A percentile compares a stretch with the other conserved stretches of the same genome.
These are phyloP conservation scores for Cordyceps pruinosa DNA, from an alignment of 2,329 filamentous ascomycete genomes.

Conservation along the genomic window DNA sequence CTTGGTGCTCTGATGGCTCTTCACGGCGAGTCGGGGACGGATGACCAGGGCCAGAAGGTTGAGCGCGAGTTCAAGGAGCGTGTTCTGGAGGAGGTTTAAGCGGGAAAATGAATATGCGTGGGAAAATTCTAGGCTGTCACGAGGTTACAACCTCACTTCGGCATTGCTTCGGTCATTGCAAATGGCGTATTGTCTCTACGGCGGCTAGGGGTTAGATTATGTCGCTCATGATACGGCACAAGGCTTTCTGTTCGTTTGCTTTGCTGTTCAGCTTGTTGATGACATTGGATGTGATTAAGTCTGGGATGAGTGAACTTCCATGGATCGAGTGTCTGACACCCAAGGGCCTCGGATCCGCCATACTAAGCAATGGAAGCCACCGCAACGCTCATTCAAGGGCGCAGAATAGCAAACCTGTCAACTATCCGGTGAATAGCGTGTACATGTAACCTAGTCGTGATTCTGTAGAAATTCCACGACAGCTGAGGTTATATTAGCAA, in stretches of 20 bases:
- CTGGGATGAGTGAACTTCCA: too few relatives aligned
- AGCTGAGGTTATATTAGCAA: slow-evolving; percentile 31
- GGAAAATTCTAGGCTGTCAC: slow-evolving; percentile 12
- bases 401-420: too few relatives aligned
- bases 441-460: slow-evolving; percentile 34
- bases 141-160: slow-evolving; percentile 17
- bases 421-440: too few relatives aligned
- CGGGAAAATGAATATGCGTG: slow-evolving; percentile 16
- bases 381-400: too few relatives aligned
- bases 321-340: too few relatives aligned
- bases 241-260: slow-evolving; percentile 15
- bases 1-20: slow-evolving; percentile 92
- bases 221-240: slow-evolving; percentile 32
- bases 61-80: slow-evolving; percentile 99
- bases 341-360: too few relatives aligned
- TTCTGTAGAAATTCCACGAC: slow-evolving; percentile 56
- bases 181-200: slow-evolving; percentile 38
- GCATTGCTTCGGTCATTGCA: slow-evolving; percentile 37
- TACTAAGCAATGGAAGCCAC: too few relatives aligned
- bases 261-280: background rate
- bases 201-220: slow-evolving; percentile 35
- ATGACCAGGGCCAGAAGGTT: slow-evolving; percentile 97
- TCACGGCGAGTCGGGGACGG: slow-evolving; percentile 93
- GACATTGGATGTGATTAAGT: background rate
- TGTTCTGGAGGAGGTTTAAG: slow-evolving; percentile 90